phyloP scores from a whole-genome alignment of 2,329 filamentous ascomycete genomes.

The Arthrobotrys musiformis region DNA sequence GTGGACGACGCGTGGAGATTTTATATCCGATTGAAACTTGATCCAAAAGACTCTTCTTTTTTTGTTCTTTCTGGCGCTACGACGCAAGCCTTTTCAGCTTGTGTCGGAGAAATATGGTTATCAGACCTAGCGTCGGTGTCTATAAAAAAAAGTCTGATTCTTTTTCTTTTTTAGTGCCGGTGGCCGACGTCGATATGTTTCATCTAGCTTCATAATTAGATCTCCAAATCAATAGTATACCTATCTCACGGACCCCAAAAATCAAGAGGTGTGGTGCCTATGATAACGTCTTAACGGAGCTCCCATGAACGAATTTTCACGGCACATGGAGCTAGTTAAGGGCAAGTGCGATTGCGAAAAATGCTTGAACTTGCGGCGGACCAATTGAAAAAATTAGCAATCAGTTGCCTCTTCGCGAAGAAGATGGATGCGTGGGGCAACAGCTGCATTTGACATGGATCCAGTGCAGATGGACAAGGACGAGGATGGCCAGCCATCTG shows the following conservation, averaged over 20 bases:
- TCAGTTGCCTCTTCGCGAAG: slow-evolving; percentile 45
- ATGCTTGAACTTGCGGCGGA: slow-evolving; percentile 6
- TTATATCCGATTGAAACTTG: slow-evolving; percentile 16
- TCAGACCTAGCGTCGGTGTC: slow-evolving; percentile 10
- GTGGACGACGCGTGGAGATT: background rate
- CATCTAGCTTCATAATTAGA: slow-evolving; percentile 19
- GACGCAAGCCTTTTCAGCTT: slow-evolving; percentile 6
- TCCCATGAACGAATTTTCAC: slow-evolving; percentile 57
- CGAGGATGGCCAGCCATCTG: slow-evolving; percentile 22
- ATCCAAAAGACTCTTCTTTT: background rate
- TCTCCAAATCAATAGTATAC: background rate
- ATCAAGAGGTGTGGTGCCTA: slow-evolving; percentile 12
- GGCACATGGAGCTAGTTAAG: slow-evolving; percentile 37
- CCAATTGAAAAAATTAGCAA: slow-evolving; percentile 55
- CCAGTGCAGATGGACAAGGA: slow-evolving; percentile 32
- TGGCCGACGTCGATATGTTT: slow-evolving; percentile 17
- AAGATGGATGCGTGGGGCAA: slow-evolving; percentile 52
- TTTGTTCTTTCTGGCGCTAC: background rate
- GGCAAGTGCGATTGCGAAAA: slow-evolving; percentile 41
- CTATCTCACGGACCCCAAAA: slow-evolving; percentile 7
- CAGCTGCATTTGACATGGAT: slow-evolving; percentile 52
- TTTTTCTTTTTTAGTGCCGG: background rate
- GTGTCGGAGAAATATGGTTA: slow-evolving; percentile 18
- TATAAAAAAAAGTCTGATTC: slow-evolving; percentile 9
- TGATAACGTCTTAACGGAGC: slow-evolving; percentile 37